These are phyloP conservation scores for Mrakia hoshinonis DNA, from an alignment of 768 basidiomycete genomes.

Conservation along the genomic window DNA sequence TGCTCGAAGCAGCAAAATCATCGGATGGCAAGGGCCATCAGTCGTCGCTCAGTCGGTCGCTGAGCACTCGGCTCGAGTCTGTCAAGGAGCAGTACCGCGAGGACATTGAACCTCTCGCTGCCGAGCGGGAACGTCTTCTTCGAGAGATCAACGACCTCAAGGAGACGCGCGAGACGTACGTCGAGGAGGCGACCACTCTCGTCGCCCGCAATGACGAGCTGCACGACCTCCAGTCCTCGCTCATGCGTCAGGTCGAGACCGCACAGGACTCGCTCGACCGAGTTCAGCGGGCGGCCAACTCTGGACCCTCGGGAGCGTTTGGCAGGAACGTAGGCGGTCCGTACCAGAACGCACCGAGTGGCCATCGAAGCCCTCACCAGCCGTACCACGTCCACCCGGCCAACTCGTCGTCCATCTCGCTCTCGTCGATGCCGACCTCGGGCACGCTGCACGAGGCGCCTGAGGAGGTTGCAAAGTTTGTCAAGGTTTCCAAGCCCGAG, in stretches of 20 bases:
- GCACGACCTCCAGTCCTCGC: slow-evolving; percentile 74
- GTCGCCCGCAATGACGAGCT: slow-evolving; percentile 89
- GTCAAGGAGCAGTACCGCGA: slow-evolving; percentile 79
- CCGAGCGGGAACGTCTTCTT: slow-evolving; percentile 65
- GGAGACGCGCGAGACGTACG: slow-evolving; percentile 70
- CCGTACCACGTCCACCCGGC: neutral
- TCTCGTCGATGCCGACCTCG: slow-evolving; percentile 29
- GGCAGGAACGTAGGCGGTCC: neutral
- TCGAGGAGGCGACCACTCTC: slow-evolving; percentile 84
- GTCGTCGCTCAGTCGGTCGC: slow-evolving; percentile 49
- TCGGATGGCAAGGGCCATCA: neutral
- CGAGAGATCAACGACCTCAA: slow-evolving; percentile 81
- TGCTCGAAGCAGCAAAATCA: slow-evolving; percentile 17
- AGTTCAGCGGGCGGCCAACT: slow-evolving; percentile 31
- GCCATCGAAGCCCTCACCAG: too few species aligned
- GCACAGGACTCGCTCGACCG: slow-evolving; percentile 38
- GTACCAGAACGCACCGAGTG: slow-evolving; percentile 9
- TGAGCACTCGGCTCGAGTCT: slow-evolving; percentile 75
- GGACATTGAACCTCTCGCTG: slow-evolving; percentile 74
- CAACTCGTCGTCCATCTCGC: neutral
- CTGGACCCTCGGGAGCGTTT: neutral
- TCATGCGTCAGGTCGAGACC: slow-evolving; percentile 65
- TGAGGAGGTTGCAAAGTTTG: slow-evolving; percentile 41
- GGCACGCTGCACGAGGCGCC: slow-evolving; percentile 39
- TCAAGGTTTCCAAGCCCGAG: slow-evolving; percentile 39